A percentile compares a stretch with the other conserved stretches of the same genome.
Evolutionary conservation across 2,329 filamentous ascomycete species (phyloP).

Genomic region (Fusarium sp.): DNA sequence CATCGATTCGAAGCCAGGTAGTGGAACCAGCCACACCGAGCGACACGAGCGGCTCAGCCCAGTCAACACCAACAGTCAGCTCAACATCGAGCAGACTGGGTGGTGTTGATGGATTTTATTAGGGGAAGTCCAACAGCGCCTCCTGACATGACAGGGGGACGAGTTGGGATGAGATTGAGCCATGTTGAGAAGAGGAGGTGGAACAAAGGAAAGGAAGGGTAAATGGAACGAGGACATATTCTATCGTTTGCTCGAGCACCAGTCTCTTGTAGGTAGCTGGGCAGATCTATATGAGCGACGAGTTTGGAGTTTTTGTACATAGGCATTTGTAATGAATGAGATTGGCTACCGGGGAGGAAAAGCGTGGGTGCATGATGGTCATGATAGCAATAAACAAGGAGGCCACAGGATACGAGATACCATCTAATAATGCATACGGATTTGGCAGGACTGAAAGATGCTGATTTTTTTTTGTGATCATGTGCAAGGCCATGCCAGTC

Average conservation of each 20-base stretch:
- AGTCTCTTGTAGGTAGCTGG: conserved; percentile 29
- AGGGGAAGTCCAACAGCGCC: conserved; percentile 13
- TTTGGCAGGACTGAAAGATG: neutral
- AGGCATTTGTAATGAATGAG: conserved; percentile 40
- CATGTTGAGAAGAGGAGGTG: conserved; percentile 11
- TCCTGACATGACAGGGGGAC: neutral
- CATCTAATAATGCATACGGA: conserved; percentile 36
- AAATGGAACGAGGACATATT: conserved; percentile 20
- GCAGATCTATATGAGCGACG: conserved; percentile 38
- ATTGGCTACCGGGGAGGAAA: conserved; percentile 22
- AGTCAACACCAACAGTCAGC: conserved; percentile 50
- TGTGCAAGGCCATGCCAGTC: neutral
- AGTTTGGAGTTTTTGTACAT: conserved; percentile 43
- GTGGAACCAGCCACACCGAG: conserved; percentile 74
- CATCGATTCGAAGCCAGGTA: conserved; percentile 73
- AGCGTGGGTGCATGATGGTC: conserved; percentile 33
- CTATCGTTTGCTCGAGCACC: conserved; percentile 32
- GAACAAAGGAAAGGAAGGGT: conserved; percentile 13
- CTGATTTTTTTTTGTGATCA: neutral
- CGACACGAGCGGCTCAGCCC: conserved; percentile 60
- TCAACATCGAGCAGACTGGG: conserved; percentile 48
- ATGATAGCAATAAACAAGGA: conserved; percentile 40
- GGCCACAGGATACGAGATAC: conserved; percentile 37
- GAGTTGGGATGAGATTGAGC: neutral
- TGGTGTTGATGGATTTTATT: conserved; percentile 49